These are phyloP conservation scores for Tetratostichococcus sp. DNA, from an alignment of 139 green algal genomes.

Conservation along the genomic window DNA sequence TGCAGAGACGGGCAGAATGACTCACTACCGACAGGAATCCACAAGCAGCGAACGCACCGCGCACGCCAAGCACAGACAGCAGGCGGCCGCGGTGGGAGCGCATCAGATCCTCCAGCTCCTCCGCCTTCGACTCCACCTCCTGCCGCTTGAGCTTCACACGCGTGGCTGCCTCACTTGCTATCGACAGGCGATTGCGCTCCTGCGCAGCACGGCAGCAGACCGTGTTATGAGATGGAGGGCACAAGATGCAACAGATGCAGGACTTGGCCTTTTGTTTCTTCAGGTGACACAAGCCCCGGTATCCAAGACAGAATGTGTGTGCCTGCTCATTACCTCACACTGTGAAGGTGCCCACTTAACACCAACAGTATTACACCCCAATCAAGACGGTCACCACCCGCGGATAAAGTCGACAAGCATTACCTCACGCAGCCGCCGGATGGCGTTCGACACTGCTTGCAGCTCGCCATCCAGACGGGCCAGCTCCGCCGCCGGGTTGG, in stretches of 20 bases:
- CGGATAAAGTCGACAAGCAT: neutral
- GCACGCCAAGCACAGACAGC: constrained; percentile 10
- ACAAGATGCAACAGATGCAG: too few relatives aligned
- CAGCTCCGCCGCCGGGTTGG: neutral
- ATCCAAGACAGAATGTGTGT: too few relatives aligned
- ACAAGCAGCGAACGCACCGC: too few relatives aligned
- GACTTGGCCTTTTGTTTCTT: too few relatives aligned
- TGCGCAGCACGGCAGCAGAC: neutral
- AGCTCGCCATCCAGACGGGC: constrained; percentile 2
- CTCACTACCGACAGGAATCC: too few relatives aligned
- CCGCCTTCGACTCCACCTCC: constrained; percentile 27
- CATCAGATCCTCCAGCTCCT: constrained; percentile 18
- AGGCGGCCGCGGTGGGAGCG: constrained; percentile 5
- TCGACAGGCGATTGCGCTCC: constrained; percentile 36
- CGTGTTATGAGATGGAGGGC: too few relatives aligned
- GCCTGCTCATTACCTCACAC: too few relatives aligned
- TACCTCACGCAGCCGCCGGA: neutral
- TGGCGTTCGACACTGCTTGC: neutral
- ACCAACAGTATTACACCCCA: too few relatives aligned
- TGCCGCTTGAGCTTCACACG: constrained; percentile 27
- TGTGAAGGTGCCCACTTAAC: too few relatives aligned
- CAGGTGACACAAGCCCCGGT: too few relatives aligned
- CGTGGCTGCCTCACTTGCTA: constrained; percentile 19
- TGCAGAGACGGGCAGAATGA: too few relatives aligned
- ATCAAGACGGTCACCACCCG: too few relatives aligned